Evolutionary conservation across 306 rosid genomes (phyloP), one percentile per base, ranked within the genome.

Genomic region (Cicer yamashitae): DNA sequence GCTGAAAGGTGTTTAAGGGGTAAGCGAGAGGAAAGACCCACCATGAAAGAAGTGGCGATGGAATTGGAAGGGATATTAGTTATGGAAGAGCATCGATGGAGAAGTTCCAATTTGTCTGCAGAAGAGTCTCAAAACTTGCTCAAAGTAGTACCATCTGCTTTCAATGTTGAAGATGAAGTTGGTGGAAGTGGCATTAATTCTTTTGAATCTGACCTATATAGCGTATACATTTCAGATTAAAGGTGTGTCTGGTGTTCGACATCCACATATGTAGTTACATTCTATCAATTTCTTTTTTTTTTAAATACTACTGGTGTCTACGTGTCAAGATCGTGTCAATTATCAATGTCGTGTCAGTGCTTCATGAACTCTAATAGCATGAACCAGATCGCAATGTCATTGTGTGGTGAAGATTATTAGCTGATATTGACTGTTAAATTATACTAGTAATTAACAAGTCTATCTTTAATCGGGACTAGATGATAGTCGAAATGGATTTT

Each of bases 41-140:
- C 48, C 6, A 87, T 89, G 89, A 89, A 80, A 79, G 86, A 87
- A 69, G 84, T 85, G 11, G 88, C 83, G 9, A 82, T 22, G 76
- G 87, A 87, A 59, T 62, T 89, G 13, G 89, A 89, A n/a, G 82
- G 87, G n/a, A 25, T 89, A 7, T 68, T 78, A 50, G 38, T 66
- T 18, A 22, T 60, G 73, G 83, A 13, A 59, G 56, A 41, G 2
- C 78, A 70, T 12, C 12, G 37, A 7, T 78, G 81, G 83, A 60
- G 12, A 76, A 63, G 43, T n/a, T 14, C 3, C 6, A 44, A 73
- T 43, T 0, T 7, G 4, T 6, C 39, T 38, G 7, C 9, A 20
- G 79, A 76, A 14, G 84, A 76, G 61, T 60, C 37, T 38, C 58
- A 70, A 14, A 14, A 13, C 13, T 68, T 81, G 56, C 57, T 83